Base-by-base conservation (phyloP, 2,329 filamentous ascomycete species). In the Cylindrodendrum hubeiense region DNA sequence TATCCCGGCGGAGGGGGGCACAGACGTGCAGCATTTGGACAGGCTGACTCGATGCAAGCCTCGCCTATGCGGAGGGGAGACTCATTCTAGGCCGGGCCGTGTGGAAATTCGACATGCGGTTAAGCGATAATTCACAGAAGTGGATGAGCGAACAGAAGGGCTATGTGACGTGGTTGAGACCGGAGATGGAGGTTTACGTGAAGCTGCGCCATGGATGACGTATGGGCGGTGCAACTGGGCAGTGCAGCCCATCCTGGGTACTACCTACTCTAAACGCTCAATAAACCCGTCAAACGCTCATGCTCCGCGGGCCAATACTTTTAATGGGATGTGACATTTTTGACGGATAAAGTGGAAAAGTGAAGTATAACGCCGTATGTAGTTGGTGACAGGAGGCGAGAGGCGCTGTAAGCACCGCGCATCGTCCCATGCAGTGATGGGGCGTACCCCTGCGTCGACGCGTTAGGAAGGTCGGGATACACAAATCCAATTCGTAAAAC, bases 131-230 rank as follows among this genome's bases (percentile, higher is more conserved):
- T 30, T 13, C 52, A 4, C 37, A 61, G n/a, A 53, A 43, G 30
- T 65, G 63, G 63, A 65, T 65, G 63, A 52, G 46, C n/a, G 51
- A 65, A 12, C 63, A 65, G 33, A 65, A 65, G 37, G 63, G 63
- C 6, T 65, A 61, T 3, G 63, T 65, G 22, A 65, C 63, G 24
- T 65, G 63, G 63, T 9, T 65, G 33, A 61, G 63, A n/a, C 63
- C 63, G 22, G 37, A 47, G 34, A 65, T 65, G 63, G 52, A 65
- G 46, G 63, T 65, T 26, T 61, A 49, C 46, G 57, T 65, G n/a
- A 56, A 56, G 43, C 26, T 61, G 30, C 63, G 63, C 28, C 52
- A 61, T 24, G 46, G 22, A 52, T 61, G 46, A 57, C 8, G 10
- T 17, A 7, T 21, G 12, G 26, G 30, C 47, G 28, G 12, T 34